phyloP scores from a whole-genome alignment of 1,139 yeast genomes.

The Pichia sp. region DNA sequence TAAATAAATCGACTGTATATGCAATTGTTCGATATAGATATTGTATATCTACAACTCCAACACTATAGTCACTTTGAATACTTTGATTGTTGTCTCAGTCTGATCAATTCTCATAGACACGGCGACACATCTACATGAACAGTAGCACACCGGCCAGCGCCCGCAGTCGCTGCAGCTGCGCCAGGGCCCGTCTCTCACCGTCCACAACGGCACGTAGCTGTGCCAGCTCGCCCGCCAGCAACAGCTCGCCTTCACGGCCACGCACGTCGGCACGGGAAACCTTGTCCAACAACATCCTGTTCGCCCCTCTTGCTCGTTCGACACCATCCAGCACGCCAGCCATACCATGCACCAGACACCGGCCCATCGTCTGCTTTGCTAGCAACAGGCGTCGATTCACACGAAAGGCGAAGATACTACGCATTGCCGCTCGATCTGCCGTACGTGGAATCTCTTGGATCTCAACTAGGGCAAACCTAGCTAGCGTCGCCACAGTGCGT shows the following conservation, averaged over 20 bases:
- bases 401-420: conserved; percentile 78
- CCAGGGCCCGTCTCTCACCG: conserved; percentile 47
- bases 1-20: too few relatives aligned
- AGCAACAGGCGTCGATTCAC: conserved; percentile 34
- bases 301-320: conserved; percentile 50
- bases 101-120: not conserved
- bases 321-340: conserved; percentile 54
- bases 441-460: conserved; percentile 92
- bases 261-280: conserved; percentile 86
- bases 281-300: conserved; percentile 65
- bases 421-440: conserved; percentile 84
- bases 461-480: conserved; percentile 55
- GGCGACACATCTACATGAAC: not conserved
- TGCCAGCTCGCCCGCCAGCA: conserved; percentile 67
- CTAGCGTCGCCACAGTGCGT: conserved; percentile 48
- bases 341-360: conserved; percentile 59
- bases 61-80: not conserved
- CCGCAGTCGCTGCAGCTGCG: conserved; percentile 48
- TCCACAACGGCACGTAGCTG: conserved; percentile 58
- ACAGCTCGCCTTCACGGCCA: conserved; percentile 69
- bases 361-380: conserved; percentile 30
- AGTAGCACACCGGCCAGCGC: conserved; percentile 30
- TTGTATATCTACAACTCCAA: not conserved
- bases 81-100: not conserved
- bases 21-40: too few relatives aligned